These are phyloP conservation scores for Mucor mucedo DNA, from an alignment of 371 early-diverging fungal species.

Conservation along the genomic window DNA sequence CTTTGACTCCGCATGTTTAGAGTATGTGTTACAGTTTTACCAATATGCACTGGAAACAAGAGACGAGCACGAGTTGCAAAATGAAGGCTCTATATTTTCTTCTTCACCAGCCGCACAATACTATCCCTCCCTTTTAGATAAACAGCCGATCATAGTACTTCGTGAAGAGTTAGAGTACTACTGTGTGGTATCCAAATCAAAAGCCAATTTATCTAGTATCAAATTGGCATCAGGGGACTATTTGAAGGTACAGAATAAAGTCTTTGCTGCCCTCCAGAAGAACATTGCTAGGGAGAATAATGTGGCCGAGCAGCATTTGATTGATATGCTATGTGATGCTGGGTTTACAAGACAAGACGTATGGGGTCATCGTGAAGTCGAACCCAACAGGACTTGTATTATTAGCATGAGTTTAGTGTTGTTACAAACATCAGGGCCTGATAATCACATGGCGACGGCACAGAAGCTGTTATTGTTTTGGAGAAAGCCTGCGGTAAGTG, in stretches of 20 bases:
- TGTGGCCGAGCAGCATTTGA: constrained; percentile 77
- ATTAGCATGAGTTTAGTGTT: constrained; percentile 69
- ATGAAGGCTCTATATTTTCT: constrained; percentile 12
- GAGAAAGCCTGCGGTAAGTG: constrained; percentile 76
- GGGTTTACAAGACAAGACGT: constrained; percentile 69
- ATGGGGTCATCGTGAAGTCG: constrained; percentile 76
- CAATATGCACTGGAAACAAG: constrained; percentile 30
- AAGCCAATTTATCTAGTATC: constrained; percentile 37
- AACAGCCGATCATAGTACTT: constrained; percentile 68
- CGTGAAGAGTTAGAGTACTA: constrained; percentile 67
- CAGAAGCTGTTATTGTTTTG: constrained; percentile 77
- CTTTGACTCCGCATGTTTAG: constrained; percentile 58
- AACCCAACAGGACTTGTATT: constrained; percentile 64
- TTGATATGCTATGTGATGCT: constrained; percentile 81
- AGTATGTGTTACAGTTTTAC: constrained; percentile 59
- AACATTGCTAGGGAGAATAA: constrained; percentile 73
- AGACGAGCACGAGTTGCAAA: constrained; percentile 23
- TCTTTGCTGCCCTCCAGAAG: constrained; percentile 73
- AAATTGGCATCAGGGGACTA: constrained; percentile 66
- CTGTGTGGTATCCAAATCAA: constrained; percentile 42
- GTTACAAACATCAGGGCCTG: constrained; percentile 73
- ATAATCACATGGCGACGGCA: constrained; percentile 70
- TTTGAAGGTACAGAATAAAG: constrained; percentile 60
- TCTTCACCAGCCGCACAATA: constrained; percentile 28
- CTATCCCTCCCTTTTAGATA: constrained; percentile 63